A percentile compares a stretch with the other conserved stretches of the same genome.
Evolutionary conservation across 106 monocot genomes (phyloP).

Genomic region (Acorus gramineus): DNA sequence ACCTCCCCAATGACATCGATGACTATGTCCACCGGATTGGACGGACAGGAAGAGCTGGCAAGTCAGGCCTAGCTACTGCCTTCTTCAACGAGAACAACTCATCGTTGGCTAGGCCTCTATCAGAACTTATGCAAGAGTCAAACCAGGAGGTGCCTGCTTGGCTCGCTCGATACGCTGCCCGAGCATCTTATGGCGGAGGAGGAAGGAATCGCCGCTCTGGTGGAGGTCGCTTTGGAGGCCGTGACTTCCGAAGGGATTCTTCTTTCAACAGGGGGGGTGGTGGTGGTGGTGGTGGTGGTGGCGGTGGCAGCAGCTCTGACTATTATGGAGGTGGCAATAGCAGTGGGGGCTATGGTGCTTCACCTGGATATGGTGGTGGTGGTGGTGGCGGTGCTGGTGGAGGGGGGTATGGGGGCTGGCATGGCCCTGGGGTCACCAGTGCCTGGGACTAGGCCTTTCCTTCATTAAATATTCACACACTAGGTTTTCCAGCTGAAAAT

Average conservation of each 20-base stretch:
- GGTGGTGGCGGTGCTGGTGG: slow-evolving; percentile 7
- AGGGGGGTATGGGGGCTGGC: slow-evolving; percentile 11
- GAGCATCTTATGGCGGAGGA: slow-evolving; percentile 22
- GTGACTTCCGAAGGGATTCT: slow-evolving; percentile 33
- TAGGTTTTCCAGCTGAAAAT: background rate
- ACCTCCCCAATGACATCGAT: slow-evolving; percentile 66
- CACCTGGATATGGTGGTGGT: slow-evolving; percentile 15
- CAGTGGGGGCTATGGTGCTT: slow-evolving; percentile 6
- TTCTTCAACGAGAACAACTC: slow-evolving; percentile 60
- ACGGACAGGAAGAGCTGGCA: slow-evolving; percentile 63
- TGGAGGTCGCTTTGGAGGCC: slow-evolving; percentile 42
- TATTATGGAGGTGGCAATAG: slow-evolving; percentile 14
- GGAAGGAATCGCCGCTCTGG: slow-evolving; percentile 32
- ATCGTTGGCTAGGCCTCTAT: slow-evolving; percentile 30
- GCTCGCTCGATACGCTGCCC: slow-evolving; percentile 38
- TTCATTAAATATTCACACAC: background rate
- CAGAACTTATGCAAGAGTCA: slow-evolving; percentile 59
- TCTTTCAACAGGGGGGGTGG: slow-evolving; percentile 18
- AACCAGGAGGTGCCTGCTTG: slow-evolving; percentile 62
- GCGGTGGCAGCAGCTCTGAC: slow-evolving; percentile 7
- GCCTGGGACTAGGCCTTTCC: slow-evolving; percentile 33
- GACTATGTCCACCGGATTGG: slow-evolving; percentile 69
- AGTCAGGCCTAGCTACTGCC: slow-evolving; percentile 51
- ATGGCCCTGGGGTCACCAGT: slow-evolving; percentile 26
- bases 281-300: slow-evolving; percentile 16